Evolutionary conservation across 768 basidiomycete species (phyloP).

Genomic region (Coprinopsis strossmayeri): DNA sequence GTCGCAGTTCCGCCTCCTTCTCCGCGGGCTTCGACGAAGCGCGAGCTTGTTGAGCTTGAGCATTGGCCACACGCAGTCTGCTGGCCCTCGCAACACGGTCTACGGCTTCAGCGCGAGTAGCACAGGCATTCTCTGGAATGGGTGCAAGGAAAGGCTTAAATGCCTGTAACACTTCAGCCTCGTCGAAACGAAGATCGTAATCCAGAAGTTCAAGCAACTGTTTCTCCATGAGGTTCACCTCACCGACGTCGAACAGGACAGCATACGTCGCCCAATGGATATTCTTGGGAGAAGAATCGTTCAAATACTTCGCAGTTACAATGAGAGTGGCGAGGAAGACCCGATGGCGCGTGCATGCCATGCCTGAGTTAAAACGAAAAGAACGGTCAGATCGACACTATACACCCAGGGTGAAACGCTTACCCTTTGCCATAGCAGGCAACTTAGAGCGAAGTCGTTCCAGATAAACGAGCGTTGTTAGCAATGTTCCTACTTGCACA

Average conservation of each 20-base stretch:
- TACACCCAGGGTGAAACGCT: slow-evolving; percentile 18
- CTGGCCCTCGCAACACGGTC: slow-evolving; percentile 46
- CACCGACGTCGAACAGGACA: slow-evolving; percentile 62
- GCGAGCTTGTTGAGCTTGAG: slow-evolving; percentile 24
- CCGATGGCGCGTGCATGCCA: slow-evolving; percentile 90
- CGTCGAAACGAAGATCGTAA: slow-evolving; percentile 87
- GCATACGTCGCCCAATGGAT: slow-evolving; percentile 85
- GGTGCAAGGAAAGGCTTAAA: slow-evolving; percentile 66
- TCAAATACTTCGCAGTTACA: slow-evolving; percentile 93
- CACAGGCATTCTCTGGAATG: slow-evolving; percentile 16
- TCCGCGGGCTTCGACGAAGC: slow-evolving; percentile 7
- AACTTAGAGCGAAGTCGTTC: slow-evolving; percentile 78
- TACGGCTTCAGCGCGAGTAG: slow-evolving; percentile 45
- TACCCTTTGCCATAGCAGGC: slow-evolving; percentile 81
- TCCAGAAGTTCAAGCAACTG: slow-evolving; percentile 90
- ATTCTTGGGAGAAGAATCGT: slow-evolving; percentile 95
- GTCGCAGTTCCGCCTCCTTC: slow-evolving; percentile 16
- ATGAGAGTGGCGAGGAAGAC: slow-evolving; percentile 96
- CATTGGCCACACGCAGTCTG: slow-evolving; percentile 42
- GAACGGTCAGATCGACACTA: neutral
- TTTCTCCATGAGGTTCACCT: slow-evolving; percentile 96
- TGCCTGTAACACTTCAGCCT: slow-evolving; percentile 63
- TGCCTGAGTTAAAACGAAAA: slow-evolving; percentile 36
- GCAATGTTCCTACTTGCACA: slow-evolving; percentile 86
- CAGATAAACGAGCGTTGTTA: slow-evolving; percentile 88